Evolutionary conservation across 495 filamentous ascomycete genomes (phyloP), one percentile per base, ranked within the genome.

Genomic region (Bacidia gigantensis): DNA sequence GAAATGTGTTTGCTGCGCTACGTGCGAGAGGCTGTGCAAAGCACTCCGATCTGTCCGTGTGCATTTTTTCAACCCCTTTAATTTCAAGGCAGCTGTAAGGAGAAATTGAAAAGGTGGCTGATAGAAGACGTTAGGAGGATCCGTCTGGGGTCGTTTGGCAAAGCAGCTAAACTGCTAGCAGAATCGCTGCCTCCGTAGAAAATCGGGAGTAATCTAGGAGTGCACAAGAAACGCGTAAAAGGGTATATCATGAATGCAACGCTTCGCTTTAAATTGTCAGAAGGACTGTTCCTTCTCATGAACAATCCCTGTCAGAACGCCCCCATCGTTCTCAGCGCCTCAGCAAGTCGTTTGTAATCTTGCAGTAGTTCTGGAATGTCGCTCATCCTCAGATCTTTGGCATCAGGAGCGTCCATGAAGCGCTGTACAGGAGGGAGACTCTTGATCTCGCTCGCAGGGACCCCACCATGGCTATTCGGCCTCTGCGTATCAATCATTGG

Each of bases 321-420:
- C 2, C 77, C 76, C 63, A 76, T 65, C 51, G 79, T 74, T 62
- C 75, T 77, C 62, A 89, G 65, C 22, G 77, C 83, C 18, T 68
- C 72, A 7, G 86, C 87, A 11, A 99, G 68, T 46, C 89, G 71
- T 56, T 89, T 82, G 64, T 97, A 99, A 66, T 96, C 92, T 58
- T 78, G 78, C 49, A 99, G 67, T 54, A 99, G 62, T 52, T 86
- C 80, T 38, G 85, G 68, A 39, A 96, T 81, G 60, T 99, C 92
- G 18, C 81, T 81, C 44, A 97, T 65, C 50, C 73, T 82, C 42
- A 99, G 66, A 50, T 97, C 89, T 5, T 76, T 76, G 7, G 81
- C 83, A 65, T 85, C 81, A 60, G 84, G 74, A 32, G 83, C 65
- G 47, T 90, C 86, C 64, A 96, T 73, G 66, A 96, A 96, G 46